These are phyloP conservation scores for Apiospora marii DNA, from an alignment of 2,329 filamentous ascomycete species.

Conservation along the genomic window DNA sequence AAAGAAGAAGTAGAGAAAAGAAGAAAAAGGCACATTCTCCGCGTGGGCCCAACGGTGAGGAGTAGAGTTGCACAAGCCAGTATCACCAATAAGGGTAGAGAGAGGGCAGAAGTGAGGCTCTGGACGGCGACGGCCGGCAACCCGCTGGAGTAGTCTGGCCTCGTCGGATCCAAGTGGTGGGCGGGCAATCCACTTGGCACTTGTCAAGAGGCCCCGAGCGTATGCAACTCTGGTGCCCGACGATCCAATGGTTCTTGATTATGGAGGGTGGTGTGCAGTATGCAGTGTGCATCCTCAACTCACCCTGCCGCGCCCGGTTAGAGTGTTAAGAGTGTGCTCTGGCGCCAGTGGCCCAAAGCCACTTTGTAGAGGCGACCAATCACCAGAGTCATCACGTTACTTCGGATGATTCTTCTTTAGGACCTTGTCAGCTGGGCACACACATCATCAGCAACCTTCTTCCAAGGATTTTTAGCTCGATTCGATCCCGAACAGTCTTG, in stretches of 20 bases:
- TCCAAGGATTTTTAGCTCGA: background rate
- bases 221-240: background rate
- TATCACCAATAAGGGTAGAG: background rate
- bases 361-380: background rate
- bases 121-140: background rate
- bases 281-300: background rate
- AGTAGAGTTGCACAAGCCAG: background rate
- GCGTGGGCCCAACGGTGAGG: background rate
- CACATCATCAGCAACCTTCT: background rate
- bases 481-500: background rate
- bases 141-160: background rate
- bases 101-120: slow-evolving; percentile 11
- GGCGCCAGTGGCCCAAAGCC: background rate
- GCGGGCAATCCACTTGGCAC: background rate
- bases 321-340: background rate
- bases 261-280: background rate
- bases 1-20: background rate
- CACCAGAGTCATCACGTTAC: background rate
- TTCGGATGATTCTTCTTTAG: background rate
- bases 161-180: background rate
- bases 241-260: background rate
- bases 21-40: background rate
- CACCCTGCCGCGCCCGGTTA: background rate
- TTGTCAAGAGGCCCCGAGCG: slow-evolving; percentile 1
- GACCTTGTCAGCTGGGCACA: background rate